Base-by-base conservation (phyloP, 2,329 filamentous ascomycete genomes). In the Scleromitrula shiraiana region DNA sequence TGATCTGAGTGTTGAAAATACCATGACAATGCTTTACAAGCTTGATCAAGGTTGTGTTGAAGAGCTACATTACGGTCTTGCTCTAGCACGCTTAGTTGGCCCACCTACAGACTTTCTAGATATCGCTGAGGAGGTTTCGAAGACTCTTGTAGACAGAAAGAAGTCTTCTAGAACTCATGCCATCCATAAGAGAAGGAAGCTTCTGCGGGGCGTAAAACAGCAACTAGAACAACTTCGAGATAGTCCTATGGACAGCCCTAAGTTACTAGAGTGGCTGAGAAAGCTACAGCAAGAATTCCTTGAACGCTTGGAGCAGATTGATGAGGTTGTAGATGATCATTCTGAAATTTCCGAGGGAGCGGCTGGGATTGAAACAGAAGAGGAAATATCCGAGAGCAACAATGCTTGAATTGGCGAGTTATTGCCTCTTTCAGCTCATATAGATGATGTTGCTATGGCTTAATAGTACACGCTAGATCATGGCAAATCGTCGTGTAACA, bases 21-120 rank as follows among this genome's bases (percentile, higher is more conserved):
- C 76, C 29, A 85, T 95, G 68, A 87, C 76, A 0, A 96, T 97
- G 89, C 71, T 93, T 0, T 97, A 97, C 67, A 90, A 82, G 54
- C 76, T 96, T 30, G 73, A 78, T 0, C 76, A 83, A 12, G 91
- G 93, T 0, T 78, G 77, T 0, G 77, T 87, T 1, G 68, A 78
- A 48, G 80, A 88, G 46, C 71, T 79, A 38, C 81, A 88, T 56
- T 98, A 98, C 59, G 93, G 93, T 0, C 75, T 96, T n/a, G 75
- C 82, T 0, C 74, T 96, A 3, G 89, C 91, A 0, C 78, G 79
- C 26, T 76, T 88, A 0, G 73, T 93, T 20, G 82, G 85, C 0
- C 74, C 95, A 6, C 88, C 91, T 0, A 63, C 73, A 0, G 67
- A 68, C 1, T 78, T 95, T 3, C 69, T 95, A 2, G 68, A 82